Base-by-base conservation (phyloP, 495 filamentous ascomycete species). In the Melanomma pulvis-pyrius region DNA sequence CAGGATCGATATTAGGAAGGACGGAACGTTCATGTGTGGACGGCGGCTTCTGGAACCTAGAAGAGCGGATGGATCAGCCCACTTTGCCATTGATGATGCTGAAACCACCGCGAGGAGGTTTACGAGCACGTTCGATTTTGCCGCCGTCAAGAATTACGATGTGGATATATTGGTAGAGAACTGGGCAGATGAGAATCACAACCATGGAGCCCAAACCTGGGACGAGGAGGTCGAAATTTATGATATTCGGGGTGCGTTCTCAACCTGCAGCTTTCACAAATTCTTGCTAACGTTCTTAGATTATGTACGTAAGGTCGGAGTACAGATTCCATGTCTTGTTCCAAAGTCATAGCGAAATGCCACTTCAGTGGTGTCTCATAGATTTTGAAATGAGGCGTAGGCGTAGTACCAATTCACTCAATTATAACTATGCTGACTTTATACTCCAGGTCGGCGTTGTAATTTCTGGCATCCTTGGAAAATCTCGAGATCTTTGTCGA, bases 211-310 rank as follows among this genome's bases (percentile, higher is more conserved):
- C 6, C 24, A 41, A 50, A 5, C 1, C n/a, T 71, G 69, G 69
- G 60, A 68, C 28, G 69, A 71, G 50, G 69, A 71, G 56, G 69
- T 71, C n/a, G 69, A 71, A 41, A 52, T 71, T 28, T 71, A 71
- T 56, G 69, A 71, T 34, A 68, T 71, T 13, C 59, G 69, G 44
- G 66, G 60, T 68, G 54, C 30, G 26, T 34, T 29, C 34, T 13
- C 7, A 47, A 19, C 9, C 7, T 28, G 24, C 12, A 8, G 4
- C n/a, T 3, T 32, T 36, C 28, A 26, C 4, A 46, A 0, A 11
- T 25, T 1, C 11, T 28, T 24, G 30, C 53, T 65, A 39, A 65
- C 39, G 25, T 15, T 36, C 7, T 19, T 60, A 67, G 68, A 71
- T 34, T 71, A 71, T 48, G 54, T n/a, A n/a, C n/a, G n/a, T n/a